phyloP scores from a whole-genome alignment of 352 stramenopile species.

The Phytophthora sp. region DNA sequence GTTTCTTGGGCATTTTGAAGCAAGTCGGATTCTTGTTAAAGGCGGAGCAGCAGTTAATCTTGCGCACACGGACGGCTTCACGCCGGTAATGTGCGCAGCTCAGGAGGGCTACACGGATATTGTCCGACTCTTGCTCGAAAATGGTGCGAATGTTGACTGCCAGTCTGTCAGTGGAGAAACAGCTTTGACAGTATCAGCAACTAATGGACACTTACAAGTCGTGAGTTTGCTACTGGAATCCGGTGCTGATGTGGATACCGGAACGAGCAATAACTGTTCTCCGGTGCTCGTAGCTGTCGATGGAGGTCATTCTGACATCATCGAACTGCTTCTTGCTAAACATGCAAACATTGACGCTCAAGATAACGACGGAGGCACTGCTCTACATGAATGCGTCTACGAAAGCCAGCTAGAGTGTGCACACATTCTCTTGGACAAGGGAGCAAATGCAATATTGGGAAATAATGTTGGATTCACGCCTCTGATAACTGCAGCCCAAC shows the following conservation, averaged over 20 bases:
- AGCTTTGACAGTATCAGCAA: neutral
- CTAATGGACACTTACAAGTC: neutral
- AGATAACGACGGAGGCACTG: conserved; percentile 1
- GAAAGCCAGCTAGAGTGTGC: too few species aligned
- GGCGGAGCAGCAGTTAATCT: too few species aligned
- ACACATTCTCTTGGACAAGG: neutral
- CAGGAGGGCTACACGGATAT: too few species aligned
- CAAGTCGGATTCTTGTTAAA: too few species aligned
- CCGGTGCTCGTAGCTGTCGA: neutral
- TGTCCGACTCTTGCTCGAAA: neutral
- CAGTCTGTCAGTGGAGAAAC: neutral
- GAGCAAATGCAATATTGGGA: neutral
- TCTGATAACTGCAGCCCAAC: neutral
- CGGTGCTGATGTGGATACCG: neutral
- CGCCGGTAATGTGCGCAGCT: too few species aligned
- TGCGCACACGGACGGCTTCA: too few species aligned
- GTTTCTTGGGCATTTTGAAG: too few species aligned
- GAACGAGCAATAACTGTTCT: neutral
- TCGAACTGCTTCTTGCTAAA: neutral
- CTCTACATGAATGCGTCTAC: too few species aligned
- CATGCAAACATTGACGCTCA: neutral
- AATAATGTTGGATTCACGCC: neutral
- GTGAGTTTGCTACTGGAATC: conserved; percentile 2
- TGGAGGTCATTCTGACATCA: neutral
- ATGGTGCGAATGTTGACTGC: neutral